Evolutionary conservation across 371 early-diverging fungal genomes (phyloP).

Genomic region (Apophysomyces ossiformis): DNA sequence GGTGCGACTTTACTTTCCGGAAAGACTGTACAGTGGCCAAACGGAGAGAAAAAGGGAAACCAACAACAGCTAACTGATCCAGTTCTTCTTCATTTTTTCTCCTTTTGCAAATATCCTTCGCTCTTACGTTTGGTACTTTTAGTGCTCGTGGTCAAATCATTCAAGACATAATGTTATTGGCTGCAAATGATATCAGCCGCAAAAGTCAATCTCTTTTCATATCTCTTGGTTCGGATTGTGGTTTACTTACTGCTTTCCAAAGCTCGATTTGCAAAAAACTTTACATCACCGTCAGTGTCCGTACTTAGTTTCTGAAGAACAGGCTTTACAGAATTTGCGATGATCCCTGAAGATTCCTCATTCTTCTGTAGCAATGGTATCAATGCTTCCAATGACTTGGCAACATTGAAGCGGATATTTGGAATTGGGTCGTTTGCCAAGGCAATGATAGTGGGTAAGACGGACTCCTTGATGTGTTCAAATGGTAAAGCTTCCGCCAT

Average conservation of each 20-base stretch:
- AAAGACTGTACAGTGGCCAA: no score
- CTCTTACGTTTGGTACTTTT: not conserved
- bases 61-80: no score
- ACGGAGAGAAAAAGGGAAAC: no score
- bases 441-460: conserved; percentile 87
- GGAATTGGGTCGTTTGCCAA: conserved; percentile 95
- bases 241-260: conserved; percentile 51
- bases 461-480: conserved; percentile 85
- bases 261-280: conserved; percentile 89
- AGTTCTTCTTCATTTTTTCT: conserved; percentile 6
- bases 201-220: not conserved
- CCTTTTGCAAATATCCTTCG: not conserved
- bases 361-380: conserved; percentile 77
- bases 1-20: no score
- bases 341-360: conserved; percentile 63
- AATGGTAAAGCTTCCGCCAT: conserved; percentile 89
- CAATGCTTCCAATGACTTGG: conserved; percentile 91
- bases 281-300: conserved; percentile 93
- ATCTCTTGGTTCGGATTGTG: not conserved
- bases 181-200: conserved; percentile 5
- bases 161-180: conserved; percentile 2
- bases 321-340: conserved; percentile 76
- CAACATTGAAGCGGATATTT: conserved; percentile 99
- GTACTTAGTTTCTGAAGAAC: conserved; percentile 81
- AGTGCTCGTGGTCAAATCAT: not conserved